Base-by-base conservation (phyloP, 2,329 filamentous ascomycete species). In the Pyrenophora tritici-repentis region DNA sequence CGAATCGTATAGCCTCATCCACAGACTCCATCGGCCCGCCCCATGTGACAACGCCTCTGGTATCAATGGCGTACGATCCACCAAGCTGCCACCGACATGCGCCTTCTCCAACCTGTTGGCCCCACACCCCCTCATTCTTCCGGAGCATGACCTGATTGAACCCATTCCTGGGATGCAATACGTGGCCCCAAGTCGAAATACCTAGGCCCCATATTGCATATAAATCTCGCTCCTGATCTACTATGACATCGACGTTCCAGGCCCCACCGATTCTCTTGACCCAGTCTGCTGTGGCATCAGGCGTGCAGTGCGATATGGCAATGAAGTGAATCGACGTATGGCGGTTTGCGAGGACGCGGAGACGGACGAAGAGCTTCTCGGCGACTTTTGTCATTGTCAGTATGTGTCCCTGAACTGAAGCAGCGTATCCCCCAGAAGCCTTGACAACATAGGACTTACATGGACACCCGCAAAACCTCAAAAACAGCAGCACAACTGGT, bases 121-220 rank as follows among this genome's bases (percentile, higher is more conserved):
- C 69, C 66, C 68, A 71, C 0, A 70, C 63, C 5, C 68, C 68
- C 43, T 73, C 66, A 8, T 69, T 71, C 58, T 66, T 72, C 13
- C 66, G 65, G 13, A 73, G 62, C 61, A 70, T 50, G 36, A 65
- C 62, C 53, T 73, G 70, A 24, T 68, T 72, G 42, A 68, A 70
- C 2, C 70, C 70, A 39, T 72, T 73, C 5, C 69, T 58, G 3
- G 70, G 70, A 24, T 73, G 62, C 33, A 73, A 55, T 6, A 73
- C 42, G 42, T 73, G 70, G 2, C 61, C 69, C 61, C 64, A 73
- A 14, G 65, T 70, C 1, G 69, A 69, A 14, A 72, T 67, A n/a
- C 83, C 83, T 4, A 86, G 74, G 2, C 83, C 83, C 82, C 82
- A 86, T 9, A 81, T 77, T 2, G 83, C 81, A 61, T 86, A 86